These are phyloP conservation scores for Cryptococcus sp. DNA, from an alignment of 1,284 basidiomycete species.

Conservation along the genomic window DNA sequence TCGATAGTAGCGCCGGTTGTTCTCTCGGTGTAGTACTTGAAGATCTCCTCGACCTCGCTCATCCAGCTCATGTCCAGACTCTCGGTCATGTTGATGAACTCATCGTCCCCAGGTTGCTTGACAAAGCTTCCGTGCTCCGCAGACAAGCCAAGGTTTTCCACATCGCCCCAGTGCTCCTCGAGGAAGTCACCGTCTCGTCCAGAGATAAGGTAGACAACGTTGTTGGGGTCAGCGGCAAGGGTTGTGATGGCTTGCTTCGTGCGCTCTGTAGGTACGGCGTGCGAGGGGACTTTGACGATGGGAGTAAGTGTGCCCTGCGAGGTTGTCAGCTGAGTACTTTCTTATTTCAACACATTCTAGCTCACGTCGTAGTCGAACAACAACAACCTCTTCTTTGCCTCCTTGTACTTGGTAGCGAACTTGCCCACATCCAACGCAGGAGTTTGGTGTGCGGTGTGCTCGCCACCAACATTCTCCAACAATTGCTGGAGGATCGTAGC, in stretches of 20 bases:
- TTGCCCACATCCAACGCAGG: constrained; percentile 73
- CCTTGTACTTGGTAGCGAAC: constrained; percentile 67
- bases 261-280: constrained; percentile 76
- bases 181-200: constrained; percentile 94
- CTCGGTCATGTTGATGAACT: constrained; percentile 88
- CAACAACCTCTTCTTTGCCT: constrained; percentile 80
- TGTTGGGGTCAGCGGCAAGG: constrained; percentile 76
- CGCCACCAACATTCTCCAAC: constrained; percentile 74
- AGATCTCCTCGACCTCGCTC: constrained; percentile 90
- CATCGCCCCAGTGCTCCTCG: constrained; percentile 85
- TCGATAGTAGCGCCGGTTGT: constrained; percentile 96
- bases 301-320: constrained; percentile 87
- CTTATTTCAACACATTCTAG: neutral
- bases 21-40: constrained; percentile 93
- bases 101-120: constrained; percentile 65
- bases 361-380: constrained; percentile 92
- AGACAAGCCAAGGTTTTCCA: constrained; percentile 81
- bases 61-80: constrained; percentile 98
- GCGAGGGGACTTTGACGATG: constrained; percentile 90
- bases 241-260: constrained; percentile 74
- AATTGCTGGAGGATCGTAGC: constrained; percentile 86
- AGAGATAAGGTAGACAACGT: constrained; percentile 95
- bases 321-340: constrained; percentile 2
- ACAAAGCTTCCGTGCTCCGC: constrained; percentile 97
- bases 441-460: constrained; percentile 82